A percentile compares a stretch with the other conserved stretches of the same genome.
Conservation (phyloP, 2,329 filamentous ascomycete species). For the Trichophaea hybrida region DNA sequence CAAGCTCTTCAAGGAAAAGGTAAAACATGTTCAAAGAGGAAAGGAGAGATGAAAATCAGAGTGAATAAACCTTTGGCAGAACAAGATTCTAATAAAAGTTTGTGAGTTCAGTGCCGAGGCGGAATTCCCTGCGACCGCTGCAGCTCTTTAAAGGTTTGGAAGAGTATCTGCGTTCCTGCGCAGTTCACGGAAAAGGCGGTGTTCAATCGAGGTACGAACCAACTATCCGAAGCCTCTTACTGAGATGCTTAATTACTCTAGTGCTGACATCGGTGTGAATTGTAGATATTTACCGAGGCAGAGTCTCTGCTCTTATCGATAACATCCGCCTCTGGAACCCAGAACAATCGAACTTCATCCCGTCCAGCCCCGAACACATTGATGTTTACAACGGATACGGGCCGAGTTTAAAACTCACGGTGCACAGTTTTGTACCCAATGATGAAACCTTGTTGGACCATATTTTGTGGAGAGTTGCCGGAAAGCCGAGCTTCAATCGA, state of each 20-base stretch:
- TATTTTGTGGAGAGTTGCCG: conserved; percentile 19
- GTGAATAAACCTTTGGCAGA: background rate
- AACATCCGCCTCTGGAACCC: background rate
- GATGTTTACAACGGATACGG: conserved; percentile 19
- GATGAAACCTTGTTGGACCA: conserved; percentile 18
- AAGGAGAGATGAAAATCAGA: background rate
- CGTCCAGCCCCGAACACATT: conserved; percentile 7
- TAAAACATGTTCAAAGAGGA: background rate
- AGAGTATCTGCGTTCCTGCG: conserved; percentile 20
- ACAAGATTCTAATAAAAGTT: background rate
- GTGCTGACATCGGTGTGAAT: background rate
- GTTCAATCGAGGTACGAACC: conserved; percentile 19
- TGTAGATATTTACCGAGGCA: background rate
- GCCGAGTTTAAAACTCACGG: conserved; percentile 10
- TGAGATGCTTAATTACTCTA: too few species aligned
- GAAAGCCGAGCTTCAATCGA: conserved; percentile 15
- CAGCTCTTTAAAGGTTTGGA: conserved; percentile 20
- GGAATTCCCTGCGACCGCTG: conserved; percentile 23
- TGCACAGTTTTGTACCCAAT: conserved; percentile 13
- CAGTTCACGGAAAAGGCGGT: conserved; percentile 21
- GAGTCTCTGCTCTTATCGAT: background rate
- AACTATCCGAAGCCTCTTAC: too few species aligned
- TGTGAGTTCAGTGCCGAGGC: conserved; percentile 17
- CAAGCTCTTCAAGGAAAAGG: conserved; percentile 24
- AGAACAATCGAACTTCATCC: background rate